Evolutionary conservation across 1,139 yeast genomes (phyloP), one percentile per base, ranked within the genome.

Genomic region (Taiozyma onychis): DNA sequence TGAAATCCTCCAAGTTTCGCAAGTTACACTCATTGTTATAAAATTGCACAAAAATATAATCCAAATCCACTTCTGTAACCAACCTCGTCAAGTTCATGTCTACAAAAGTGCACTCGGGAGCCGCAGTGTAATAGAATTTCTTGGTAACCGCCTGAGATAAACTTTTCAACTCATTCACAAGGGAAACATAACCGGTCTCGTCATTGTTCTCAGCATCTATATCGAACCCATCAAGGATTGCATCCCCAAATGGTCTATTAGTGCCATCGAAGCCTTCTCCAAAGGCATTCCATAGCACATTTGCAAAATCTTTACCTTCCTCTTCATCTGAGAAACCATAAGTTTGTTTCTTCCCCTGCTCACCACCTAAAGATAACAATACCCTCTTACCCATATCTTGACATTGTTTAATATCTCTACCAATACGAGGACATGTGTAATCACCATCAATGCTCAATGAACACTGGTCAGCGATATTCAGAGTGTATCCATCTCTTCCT

Each of bases 31-130:
- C 77, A 68, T 88, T 88, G 73, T 88, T 88, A 75, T 88, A 88
- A 69, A 88, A 88, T 72, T 88, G 96, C 57, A 88, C 77, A 62
- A 85, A 87, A 1, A 88, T 81, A 66, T 80, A 85, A 66, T 88
- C 96, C 52, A 88, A 68, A 44, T 77, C 73, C 39, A 83, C 77
- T 16, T 72, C 65, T 27, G 73, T 71, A 55, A 88, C 71, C 16
- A 85, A 69, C 37, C 76, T 74, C 48, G 87, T 88, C 48, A 81
- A 77, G 47, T 81, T 77, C 9, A 78, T 80, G 67, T 88, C 96
- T 6, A 95, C 95, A 63, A 80, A 84, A 2, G 80, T 83, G 70
- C 96, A 88, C 68, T 88, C 96, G 22, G 96, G 96, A 48, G 96
- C 95, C 47, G 95, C 91, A 44, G 90, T 78, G 60, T 26, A 41